Conservation (phyloP, 1,139 yeast genomes). For the Citeromyces siamensis region DNA sequence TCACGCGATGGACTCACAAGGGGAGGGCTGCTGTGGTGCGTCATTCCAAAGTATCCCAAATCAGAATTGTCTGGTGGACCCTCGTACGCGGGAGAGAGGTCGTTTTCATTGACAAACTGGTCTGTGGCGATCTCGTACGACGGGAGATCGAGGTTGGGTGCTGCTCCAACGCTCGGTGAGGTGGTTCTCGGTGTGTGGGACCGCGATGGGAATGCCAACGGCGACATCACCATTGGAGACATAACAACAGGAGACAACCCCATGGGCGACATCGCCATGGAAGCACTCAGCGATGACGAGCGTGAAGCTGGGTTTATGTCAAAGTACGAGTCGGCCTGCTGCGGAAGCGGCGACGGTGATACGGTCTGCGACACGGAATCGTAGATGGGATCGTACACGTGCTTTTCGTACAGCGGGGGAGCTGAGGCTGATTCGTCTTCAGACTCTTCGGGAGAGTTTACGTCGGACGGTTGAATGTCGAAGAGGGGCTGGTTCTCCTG, state of each 20-base stretch:
- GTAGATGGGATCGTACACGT: slow-evolving; percentile 8
- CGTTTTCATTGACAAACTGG: slow-evolving; percentile 11
- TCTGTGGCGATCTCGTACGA: slow-evolving; percentile 16
- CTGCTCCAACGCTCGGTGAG: slow-evolving; percentile 12
- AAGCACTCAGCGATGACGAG: neutral
- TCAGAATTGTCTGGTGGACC: neutral
- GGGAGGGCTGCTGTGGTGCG: neutral
- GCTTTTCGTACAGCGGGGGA: slow-evolving; percentile 9
- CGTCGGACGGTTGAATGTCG: slow-evolving; percentile 1
- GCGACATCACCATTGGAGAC: slow-evolving; percentile 5
- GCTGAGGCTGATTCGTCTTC: slow-evolving; percentile 5
- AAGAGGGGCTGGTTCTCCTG: slow-evolving; percentile 13
- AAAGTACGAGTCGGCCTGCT: slow-evolving; percentile 10
- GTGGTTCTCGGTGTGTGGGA: slow-evolving; percentile 9
- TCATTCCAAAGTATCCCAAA: neutral
- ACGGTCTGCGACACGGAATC: slow-evolving; percentile 6
- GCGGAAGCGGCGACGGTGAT: slow-evolving; percentile 8
- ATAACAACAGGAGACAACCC: neutral
- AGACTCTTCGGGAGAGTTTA: neutral
- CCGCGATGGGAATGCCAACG: slow-evolving; percentile 3
- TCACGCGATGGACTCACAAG: neutral
- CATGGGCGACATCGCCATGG: neutral
- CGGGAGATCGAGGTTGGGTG: slow-evolving; percentile 11
- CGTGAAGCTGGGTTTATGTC: slow-evolving; percentile 6
- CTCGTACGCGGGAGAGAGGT: slow-evolving; percentile 15